Evolutionary conservation across 257 asterid genomes (phyloP).

Genomic region (Solanum etuberosum): DNA sequence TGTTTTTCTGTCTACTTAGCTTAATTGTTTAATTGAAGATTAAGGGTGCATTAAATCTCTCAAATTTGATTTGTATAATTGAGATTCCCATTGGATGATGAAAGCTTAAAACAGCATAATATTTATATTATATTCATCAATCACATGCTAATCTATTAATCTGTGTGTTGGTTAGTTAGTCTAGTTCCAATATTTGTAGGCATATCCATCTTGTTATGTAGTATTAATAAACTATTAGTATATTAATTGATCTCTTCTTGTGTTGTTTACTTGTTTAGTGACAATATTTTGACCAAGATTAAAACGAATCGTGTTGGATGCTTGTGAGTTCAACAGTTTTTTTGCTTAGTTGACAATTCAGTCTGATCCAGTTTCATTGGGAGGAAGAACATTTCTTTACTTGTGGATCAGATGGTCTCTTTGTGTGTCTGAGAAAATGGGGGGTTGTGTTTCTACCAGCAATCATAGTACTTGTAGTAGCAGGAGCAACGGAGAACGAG

Average conservation of each 20-base stretch:
- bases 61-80: constrained; percentile 25
- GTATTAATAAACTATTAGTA: constrained; percentile 16
- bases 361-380: constrained; percentile 12
- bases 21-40: constrained; percentile 22
- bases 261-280: constrained; percentile 27
- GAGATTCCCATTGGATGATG: constrained; percentile 54
- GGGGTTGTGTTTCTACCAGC: constrained; percentile 80
- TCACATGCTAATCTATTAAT: constrained; percentile 65
- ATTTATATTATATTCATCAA: constrained; percentile 29
- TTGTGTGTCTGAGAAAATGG: constrained; percentile 59
- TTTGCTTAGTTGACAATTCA: constrained; percentile 12
- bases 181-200: constrained; percentile 20
- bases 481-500: constrained; percentile 61
- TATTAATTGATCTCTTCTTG: constrained; percentile 27
- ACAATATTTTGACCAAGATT: constrained; percentile 41
- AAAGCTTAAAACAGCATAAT: constrained; percentile 36
- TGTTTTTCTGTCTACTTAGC: constrained; percentile 15
- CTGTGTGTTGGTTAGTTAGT: constrained; percentile 20
- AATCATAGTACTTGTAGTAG: constrained; percentile 67
- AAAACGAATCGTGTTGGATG: constrained; percentile 22
- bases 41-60: constrained; percentile 35
- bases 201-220: constrained; percentile 19
- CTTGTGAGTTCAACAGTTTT: constrained; percentile 16
- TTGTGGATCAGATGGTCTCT: constrained; percentile 30
- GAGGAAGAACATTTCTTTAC: constrained; percentile 10